Conservation (phyloP, 495 filamentous ascomycete species). For the Annulohypoxylon nitens region DNA sequence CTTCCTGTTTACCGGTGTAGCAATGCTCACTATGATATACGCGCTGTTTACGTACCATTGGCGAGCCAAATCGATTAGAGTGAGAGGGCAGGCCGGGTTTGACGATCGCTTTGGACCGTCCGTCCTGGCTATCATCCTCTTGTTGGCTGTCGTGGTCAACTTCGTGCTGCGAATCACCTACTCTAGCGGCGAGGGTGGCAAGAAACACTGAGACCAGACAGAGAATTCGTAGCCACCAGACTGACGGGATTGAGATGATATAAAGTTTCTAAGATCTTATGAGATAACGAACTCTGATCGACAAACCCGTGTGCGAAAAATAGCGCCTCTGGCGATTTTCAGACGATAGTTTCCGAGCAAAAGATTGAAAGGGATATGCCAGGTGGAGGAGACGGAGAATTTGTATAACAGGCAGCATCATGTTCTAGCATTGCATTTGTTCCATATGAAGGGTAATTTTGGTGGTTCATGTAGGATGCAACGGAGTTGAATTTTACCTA, state of each 20-base stretch:
- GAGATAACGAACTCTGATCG: background rate
- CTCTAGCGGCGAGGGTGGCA: conserved; percentile 51
- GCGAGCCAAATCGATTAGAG: conserved; percentile 91
- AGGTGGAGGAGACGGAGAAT: conserved; percentile 3
- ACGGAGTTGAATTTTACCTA: conserved; percentile 29
- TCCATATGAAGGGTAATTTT: conserved; percentile 29
- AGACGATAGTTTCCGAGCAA: background rate
- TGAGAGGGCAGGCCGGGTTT: conserved; percentile 92
- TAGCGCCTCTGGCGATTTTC: background rate
- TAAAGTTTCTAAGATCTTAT: background rate
- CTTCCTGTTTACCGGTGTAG: conserved; percentile 91
- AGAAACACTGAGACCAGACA: conserved; percentile 47
- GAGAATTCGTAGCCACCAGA: background rate
- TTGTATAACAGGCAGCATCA: conserved; percentile 46
- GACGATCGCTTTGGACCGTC: conserved; percentile 96
- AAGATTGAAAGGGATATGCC: background rate
- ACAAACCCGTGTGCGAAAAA: background rate
- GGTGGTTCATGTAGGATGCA: conserved; percentile 35
- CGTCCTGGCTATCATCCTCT: conserved; percentile 83
- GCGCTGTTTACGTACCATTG: conserved; percentile 96
- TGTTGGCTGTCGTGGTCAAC: conserved; percentile 91
- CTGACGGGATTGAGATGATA: background rate
- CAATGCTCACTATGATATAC: conserved; percentile 96
- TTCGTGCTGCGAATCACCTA: conserved; percentile 87
- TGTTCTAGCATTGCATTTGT: conserved; percentile 28